Conservation (phyloP, 768 basidiomycete genomes). For the Dentipellis fragilis region DNA sequence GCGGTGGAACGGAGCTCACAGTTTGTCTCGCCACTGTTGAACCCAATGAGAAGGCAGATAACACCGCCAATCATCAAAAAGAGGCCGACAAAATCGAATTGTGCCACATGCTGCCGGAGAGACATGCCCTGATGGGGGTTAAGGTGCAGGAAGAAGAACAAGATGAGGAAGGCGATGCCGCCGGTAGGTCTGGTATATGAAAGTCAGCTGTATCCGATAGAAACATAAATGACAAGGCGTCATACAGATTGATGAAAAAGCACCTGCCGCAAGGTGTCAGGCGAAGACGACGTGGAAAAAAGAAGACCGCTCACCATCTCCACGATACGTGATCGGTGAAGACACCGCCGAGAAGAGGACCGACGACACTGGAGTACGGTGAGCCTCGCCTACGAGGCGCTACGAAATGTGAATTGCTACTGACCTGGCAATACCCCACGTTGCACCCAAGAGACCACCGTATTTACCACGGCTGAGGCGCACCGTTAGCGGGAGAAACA, state of each 20-base stretch:
- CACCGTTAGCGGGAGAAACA: not conserved
- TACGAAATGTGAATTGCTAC: not conserved
- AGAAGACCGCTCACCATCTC: slow-evolving; percentile 47
- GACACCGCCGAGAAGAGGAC: slow-evolving; percentile 74
- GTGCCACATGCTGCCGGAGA: slow-evolving; percentile 43
- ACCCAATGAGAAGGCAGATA: slow-evolving; percentile 61
- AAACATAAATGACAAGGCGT: not conserved
- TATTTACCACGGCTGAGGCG: slow-evolving; percentile 61
- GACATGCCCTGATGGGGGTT: slow-evolving; percentile 60
- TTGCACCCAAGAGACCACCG: slow-evolving; percentile 65
- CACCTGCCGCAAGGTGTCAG: slow-evolving; percentile 32
- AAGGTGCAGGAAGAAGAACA: slow-evolving; percentile 72
- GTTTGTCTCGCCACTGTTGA: slow-evolving; percentile 56
- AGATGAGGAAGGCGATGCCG: slow-evolving; percentile 46
- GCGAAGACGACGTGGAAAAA: not conserved
- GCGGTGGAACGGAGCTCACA: slow-evolving; percentile 33
- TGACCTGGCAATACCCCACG: slow-evolving; percentile 62
- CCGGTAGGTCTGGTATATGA: slow-evolving; percentile 55
- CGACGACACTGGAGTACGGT: slow-evolving; percentile 37
- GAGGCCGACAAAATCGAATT: slow-evolving; percentile 69
- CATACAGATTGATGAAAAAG: slow-evolving; percentile 69
- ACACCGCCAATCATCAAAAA: slow-evolving; percentile 52
- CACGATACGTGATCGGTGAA: slow-evolving; percentile 69
- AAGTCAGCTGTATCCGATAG: not conserved
- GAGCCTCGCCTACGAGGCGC: not conserved